These are phyloP conservation scores for Pythium myriotylum DNA, from an alignment of 352 stramenopile genomes.

Conservation along the genomic window DNA sequence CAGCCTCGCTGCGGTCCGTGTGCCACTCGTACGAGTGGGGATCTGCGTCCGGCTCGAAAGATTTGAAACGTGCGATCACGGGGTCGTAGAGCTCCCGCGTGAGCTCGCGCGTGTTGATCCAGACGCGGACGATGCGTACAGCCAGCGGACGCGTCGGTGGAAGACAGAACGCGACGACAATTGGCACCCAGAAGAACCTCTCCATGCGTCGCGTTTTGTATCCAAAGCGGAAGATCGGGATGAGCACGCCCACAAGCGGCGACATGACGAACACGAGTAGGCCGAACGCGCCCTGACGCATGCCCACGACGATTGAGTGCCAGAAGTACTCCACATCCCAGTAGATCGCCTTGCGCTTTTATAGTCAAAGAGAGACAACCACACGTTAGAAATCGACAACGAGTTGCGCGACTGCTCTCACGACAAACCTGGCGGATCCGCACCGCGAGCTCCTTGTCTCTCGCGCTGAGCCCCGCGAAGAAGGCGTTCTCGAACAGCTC, in stretches of 20 bases:
- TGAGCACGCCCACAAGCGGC: slow-evolving; percentile 49
- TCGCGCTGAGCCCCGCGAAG: slow-evolving; percentile 56
- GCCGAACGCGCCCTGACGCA: slow-evolving; percentile 55
- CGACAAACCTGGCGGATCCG: slow-evolving; percentile 35
- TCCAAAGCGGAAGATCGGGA: slow-evolving; percentile 59
- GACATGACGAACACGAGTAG: slow-evolving; percentile 53
- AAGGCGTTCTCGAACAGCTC: slow-evolving; percentile 72
- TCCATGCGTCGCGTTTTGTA: slow-evolving; percentile 79
- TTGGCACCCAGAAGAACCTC: slow-evolving; percentile 52
- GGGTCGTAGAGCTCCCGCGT: slow-evolving; percentile 73
- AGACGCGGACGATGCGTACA: slow-evolving; percentile 44
- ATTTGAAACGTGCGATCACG: slow-evolving; percentile 68
- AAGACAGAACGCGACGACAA: slow-evolving; percentile 60
- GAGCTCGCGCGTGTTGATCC: slow-evolving; percentile 66
- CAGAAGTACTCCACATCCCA: slow-evolving; percentile 77
- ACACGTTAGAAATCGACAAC: too few species aligned
- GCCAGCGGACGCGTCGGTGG: slow-evolving; percentile 41
- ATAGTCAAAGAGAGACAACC: too few species aligned
- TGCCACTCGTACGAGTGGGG: slow-evolving; percentile 47
- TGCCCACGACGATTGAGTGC: slow-evolving; percentile 48
- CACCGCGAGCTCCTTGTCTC: slow-evolving; percentile 41
- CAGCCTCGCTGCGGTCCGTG: slow-evolving; percentile 60
- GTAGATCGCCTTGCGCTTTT: slow-evolving; percentile 62
- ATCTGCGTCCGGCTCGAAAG: slow-evolving; percentile 35
- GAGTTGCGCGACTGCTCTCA: too few species aligned